phyloP scores from a whole-genome alignment of 352 stramenopile species.

The Pythium aphanidermatum region DNA sequence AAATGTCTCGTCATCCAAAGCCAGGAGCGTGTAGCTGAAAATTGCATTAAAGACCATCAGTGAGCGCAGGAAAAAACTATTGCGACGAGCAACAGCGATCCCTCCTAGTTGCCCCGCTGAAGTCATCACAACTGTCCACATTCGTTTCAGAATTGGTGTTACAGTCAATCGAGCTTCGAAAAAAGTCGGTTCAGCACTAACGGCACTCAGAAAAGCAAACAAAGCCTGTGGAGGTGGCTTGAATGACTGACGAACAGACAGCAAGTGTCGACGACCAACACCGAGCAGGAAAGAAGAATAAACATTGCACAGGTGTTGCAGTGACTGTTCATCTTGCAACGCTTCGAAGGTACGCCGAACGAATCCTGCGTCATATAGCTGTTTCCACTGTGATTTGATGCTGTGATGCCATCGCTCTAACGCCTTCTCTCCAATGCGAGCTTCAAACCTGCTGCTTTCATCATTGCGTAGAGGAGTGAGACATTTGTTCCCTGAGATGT shows the following conservation, averaged over 20 bases:
- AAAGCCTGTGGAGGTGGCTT: conserved; percentile 32
- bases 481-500: conserved; percentile 1
- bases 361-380: conserved; percentile 37
- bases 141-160: conserved; percentile 25
- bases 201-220: conserved; percentile 43
- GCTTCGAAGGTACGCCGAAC: conserved; percentile 27
- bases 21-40: conserved; percentile 59
- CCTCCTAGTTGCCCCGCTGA: no score
- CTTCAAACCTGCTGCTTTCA: no score
- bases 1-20: conserved; percentile 65
- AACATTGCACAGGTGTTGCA: conserved; percentile 31
- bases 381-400: conserved; percentile 38
- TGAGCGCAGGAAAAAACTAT: conserved; percentile 34
- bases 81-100: no score
- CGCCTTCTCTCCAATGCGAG: neutral
- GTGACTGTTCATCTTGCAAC: neutral
- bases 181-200: conserved; percentile 37
- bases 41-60: conserved; percentile 59
- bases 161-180: no score
- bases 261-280: conserved; percentile 33
- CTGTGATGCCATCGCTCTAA: conserved; percentile 12
- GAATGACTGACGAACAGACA: conserved; percentile 41
- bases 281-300: conserved; percentile 40
- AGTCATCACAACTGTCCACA: conserved; percentile 40
- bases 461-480: neutral